Evolutionary conservation across 2,329 filamentous ascomycete genomes (phyloP).

Genomic region (Alternaria consortialis): DNA sequence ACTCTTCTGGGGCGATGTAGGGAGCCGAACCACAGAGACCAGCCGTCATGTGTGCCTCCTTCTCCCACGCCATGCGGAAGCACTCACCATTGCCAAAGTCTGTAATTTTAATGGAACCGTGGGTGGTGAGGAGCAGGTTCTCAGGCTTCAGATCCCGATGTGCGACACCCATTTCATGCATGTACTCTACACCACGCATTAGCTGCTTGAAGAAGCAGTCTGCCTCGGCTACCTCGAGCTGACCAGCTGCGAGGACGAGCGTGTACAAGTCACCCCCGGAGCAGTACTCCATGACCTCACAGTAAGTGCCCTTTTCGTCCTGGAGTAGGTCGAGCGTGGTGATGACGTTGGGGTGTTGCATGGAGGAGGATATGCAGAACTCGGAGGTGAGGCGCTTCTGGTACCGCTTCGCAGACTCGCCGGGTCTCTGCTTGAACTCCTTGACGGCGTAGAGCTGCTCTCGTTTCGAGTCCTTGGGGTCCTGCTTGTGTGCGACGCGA

Average conservation of each 20-base stretch:
- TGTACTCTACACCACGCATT: conserved; percentile 98
- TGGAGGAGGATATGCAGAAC: conserved; percentile 96
- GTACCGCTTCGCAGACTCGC: conserved; percentile 96
- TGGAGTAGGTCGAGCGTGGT: conserved; percentile 95
- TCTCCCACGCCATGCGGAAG: conserved; percentile 99
- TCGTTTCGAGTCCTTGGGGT: conserved; percentile 76
- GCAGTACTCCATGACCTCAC: conserved; percentile 99
- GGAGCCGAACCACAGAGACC: conserved; percentile 95
- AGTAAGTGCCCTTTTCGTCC: conserved; percentile 96
- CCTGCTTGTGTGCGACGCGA: conserved; percentile 93
- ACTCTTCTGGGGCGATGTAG: conserved; percentile 97
- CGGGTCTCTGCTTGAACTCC: conserved; percentile 92
- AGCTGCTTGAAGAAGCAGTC: conserved; percentile 99
- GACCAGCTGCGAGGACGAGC: conserved; percentile 86
- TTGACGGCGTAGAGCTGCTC: conserved; percentile 98
- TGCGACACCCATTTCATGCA: conserved; percentile 99
- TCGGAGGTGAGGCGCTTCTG: conserved; percentile 97
- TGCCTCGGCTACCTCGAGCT: conserved; percentile 89
- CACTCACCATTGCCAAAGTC: conserved; percentile 99
- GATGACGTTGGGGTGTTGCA: conserved; percentile 97
- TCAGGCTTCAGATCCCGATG: conserved; percentile 97
- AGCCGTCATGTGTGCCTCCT: conserved; percentile 96
- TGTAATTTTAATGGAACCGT: conserved; percentile 94
- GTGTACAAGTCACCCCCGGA: conserved; percentile 96
- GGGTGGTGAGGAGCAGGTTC: conserved; percentile 91